phyloP scores from a whole-genome alignment of 2,329 filamentous ascomycete genomes.

The Sordariomycetes sp. region DNA sequence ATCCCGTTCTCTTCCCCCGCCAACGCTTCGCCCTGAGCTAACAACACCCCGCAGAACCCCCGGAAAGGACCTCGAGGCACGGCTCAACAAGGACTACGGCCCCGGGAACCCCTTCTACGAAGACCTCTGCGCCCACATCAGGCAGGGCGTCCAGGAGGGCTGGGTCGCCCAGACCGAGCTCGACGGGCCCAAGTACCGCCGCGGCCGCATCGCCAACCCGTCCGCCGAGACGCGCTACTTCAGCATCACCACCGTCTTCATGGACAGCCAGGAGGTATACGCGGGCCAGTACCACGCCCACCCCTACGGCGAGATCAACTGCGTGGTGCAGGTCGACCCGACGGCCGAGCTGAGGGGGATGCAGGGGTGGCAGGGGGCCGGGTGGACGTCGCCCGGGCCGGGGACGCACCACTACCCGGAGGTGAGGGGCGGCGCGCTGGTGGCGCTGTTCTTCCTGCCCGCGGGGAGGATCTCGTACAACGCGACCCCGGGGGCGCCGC shows the following conservation, averaged over 20 bases:
- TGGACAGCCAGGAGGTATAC: slow-evolving; percentile 37
- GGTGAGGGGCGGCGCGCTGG: slow-evolving; percentile 34
- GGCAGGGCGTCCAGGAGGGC: slow-evolving; percentile 27
- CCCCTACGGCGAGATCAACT: slow-evolving; percentile 45
- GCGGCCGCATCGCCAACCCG: slow-evolving; percentile 33
- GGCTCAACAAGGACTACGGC: slow-evolving; percentile 30
- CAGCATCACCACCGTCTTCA: slow-evolving; percentile 47
- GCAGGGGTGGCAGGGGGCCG: slow-evolving; percentile 43
- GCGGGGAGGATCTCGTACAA: slow-evolving; percentile 41
- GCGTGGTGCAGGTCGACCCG: slow-evolving; percentile 37
- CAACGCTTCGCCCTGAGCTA: background rate
- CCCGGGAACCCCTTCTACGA: slow-evolving; percentile 30
- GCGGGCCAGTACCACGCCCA: slow-evolving; percentile 42
- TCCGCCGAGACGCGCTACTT: slow-evolving; percentile 35
- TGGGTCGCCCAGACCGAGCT: slow-evolving; percentile 32
- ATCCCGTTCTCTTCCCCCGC: no score
- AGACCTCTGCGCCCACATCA: slow-evolving; percentile 25
- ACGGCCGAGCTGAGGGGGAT: slow-evolving; percentile 41
- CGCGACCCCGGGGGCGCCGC: slow-evolving; percentile 28
- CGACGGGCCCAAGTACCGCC: slow-evolving; percentile 33
- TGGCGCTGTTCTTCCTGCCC: slow-evolving; percentile 44
- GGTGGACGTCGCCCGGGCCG: slow-evolving; percentile 42
- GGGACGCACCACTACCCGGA: slow-evolving; percentile 48
- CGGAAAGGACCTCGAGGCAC: slow-evolving; percentile 29
- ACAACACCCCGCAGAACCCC: slow-evolving; percentile 23